Evolutionary conservation across 768 basidiomycete genomes (phyloP), one percentile per base, ranked within the genome.

Genomic region (Trametes meyenii): DNA sequence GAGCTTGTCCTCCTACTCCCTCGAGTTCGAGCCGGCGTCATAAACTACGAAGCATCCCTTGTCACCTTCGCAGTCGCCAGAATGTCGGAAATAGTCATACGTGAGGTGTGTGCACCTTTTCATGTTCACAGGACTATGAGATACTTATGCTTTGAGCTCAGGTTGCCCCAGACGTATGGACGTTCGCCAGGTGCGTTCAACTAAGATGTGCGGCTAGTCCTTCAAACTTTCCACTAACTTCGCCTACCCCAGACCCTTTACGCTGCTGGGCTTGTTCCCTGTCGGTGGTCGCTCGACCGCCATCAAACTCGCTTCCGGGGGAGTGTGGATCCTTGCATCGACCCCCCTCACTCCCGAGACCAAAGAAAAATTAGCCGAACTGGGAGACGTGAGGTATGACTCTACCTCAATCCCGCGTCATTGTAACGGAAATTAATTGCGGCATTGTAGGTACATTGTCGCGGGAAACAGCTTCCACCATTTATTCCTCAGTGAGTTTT

Each of bases 231-330:
- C 26, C 44, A n/a, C 33, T 24, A 26, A 21, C 11, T 62, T 33
- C 19, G 29, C 52, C 35, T 29, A 58, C 38, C 38, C 42, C 60
- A 88, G 86, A 40, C 85, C 87, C 6, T 89, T 90, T 69, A 70
- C 79, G n/a, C 80, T 88, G 51, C 83, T 78, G 60, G 83, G 85
- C 8, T 14, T 89, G 33, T 68, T 90, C 11, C 88, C 90, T 5
- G 76, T 92, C 29, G 92, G 92, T 1, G 91, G 91, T 19, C 78
- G 92, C 55, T 85, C 89, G 11, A 94, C 91, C 0, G 92, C 91
- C 0, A 78, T 94, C 65, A 82, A 79, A 71, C 77, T 94, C 23
- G 72, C 74, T 29, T 77, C 81, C 53, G 85, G 85, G 33, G 83
- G 80, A 2, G 83, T 93, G 24, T 93, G 89, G 83, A 75, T 93